These are phyloP conservation scores for Pleurotus tuber-regium DNA, from an alignment of 768 basidiomycete genomes.

Conservation along the genomic window DNA sequence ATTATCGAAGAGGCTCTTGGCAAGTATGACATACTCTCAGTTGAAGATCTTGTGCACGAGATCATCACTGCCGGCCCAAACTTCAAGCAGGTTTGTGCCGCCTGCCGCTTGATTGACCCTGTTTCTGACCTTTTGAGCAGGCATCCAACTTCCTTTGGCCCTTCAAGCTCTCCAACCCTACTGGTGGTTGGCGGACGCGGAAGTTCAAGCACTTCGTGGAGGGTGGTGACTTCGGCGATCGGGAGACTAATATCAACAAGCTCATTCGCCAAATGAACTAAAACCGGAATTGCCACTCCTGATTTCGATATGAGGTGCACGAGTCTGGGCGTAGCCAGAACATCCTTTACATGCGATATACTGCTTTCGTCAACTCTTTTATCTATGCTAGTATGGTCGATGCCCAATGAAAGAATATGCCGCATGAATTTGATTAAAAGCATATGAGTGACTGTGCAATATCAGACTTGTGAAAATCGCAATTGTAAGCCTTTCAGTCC, in stretches of 20 bases:
- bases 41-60: constrained; percentile 98
- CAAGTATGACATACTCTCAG: constrained; percentile 92
- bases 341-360: constrained; percentile 2
- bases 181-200: constrained; percentile 94
- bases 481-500: not conserved
- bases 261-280: constrained; percentile 95
- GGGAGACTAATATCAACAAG: constrained; percentile 96
- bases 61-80: constrained; percentile 94
- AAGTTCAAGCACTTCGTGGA: constrained; percentile 98
- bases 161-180: constrained; percentile 99
- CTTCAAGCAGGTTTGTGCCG: constrained; percentile 87
- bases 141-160: constrained; percentile 98
- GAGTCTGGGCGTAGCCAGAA: not conserved
- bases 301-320: not conserved
- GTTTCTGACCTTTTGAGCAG: constrained; percentile 28
- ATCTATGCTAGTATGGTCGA: constrained; percentile 8
- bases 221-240: constrained; percentile 97
- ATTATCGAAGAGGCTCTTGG: constrained; percentile 90
- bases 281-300: constrained; percentile 11
- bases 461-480: not conserved
- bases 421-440: not conserved
- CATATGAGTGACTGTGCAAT: too few species aligned
- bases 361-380: constrained; percentile 3
- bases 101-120: not conserved
- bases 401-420: constrained; percentile 3